phyloP scores from a whole-genome alignment of 1,139 yeast genomes.

The Fermentozyma sake region DNA sequence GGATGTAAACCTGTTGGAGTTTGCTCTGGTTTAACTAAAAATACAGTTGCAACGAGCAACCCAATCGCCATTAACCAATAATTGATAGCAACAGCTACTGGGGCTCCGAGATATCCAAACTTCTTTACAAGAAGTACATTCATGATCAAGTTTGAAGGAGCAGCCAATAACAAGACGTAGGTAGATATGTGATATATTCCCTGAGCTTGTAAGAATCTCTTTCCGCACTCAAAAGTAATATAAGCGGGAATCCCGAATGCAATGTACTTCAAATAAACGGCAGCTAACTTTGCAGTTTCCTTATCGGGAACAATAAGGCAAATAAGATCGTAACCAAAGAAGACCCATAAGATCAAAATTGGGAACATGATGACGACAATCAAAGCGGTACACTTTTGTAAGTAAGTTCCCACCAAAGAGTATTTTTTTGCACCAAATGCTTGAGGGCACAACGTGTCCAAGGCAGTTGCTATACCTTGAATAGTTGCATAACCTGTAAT shows the following conservation, averaged over 20 bases:
- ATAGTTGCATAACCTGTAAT: conserved; percentile 57
- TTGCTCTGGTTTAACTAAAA: conserved; percentile 30
- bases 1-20: conserved; percentile 42
- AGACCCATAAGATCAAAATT: conserved; percentile 46
- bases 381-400: conserved; percentile 53
- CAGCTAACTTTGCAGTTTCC: conserved; percentile 48
- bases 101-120: conserved; percentile 52
- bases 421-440: conserved; percentile 56
- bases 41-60: conserved; percentile 36
- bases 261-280: conserved; percentile 46
- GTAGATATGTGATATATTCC: conserved; percentile 53
- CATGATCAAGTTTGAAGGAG: conserved; percentile 51
- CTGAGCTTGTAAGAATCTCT: conserved; percentile 50
- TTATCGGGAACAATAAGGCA: conserved; percentile 39
- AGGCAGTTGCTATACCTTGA: conserved; percentile 67
- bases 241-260: conserved; percentile 57
- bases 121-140: conserved; percentile 41
- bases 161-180: conserved; percentile 46
- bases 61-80: conserved; percentile 55
- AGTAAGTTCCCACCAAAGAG: conserved; percentile 48
- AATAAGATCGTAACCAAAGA: conserved; percentile 39
- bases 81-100: conserved; percentile 53
- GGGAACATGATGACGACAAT: conserved; percentile 46
- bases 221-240: conserved; percentile 50
- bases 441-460: conserved; percentile 78